A percentile compares a stretch with the other conserved stretches of the same genome.
phyloP scores from a whole-genome alignment of 73 alveolate genomes.

The Tetrahymena borealis region DNA sequence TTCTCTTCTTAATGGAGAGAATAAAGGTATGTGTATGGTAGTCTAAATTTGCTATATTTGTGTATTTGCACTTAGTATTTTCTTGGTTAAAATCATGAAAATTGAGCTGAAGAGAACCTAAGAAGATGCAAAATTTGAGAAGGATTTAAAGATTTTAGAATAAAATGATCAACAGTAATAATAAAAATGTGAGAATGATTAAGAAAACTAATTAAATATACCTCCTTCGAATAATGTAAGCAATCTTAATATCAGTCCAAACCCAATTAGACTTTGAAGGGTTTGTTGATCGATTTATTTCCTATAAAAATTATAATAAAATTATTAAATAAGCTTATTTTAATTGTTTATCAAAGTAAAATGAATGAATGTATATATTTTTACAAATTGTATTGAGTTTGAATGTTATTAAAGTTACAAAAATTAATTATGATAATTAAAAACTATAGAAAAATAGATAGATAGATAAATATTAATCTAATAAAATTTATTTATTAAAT shows the following conservation, averaged over 20 bases:
- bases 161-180: neutral
- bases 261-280: neutral
- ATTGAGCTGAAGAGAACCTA: neutral
- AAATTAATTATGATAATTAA: too few relatives aligned
- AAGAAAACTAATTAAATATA: too few relatives aligned
- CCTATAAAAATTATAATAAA: too few relatives aligned
- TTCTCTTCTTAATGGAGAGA: neutral
- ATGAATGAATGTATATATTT: too few relatives aligned
- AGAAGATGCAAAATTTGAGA: neutral
- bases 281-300: too few relatives aligned
- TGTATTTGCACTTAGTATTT: neutral
- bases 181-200: neutral
- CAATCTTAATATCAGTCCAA: neutral
- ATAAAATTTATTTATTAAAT: too few relatives aligned
- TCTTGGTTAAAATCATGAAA: neutral
- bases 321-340: neutral
- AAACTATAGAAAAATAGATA: too few relatives aligned
- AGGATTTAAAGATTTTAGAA: neutral
- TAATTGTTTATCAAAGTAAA: too few relatives aligned
- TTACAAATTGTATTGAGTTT: too few relatives aligned
- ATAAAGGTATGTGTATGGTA: neutral
- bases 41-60: neutral
- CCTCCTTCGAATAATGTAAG: neutral
- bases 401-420: too few relatives aligned
- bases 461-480: too few relatives aligned